Conservation (phyloP, 441 rosid genomes). For the Kokia cookei region DNA sequence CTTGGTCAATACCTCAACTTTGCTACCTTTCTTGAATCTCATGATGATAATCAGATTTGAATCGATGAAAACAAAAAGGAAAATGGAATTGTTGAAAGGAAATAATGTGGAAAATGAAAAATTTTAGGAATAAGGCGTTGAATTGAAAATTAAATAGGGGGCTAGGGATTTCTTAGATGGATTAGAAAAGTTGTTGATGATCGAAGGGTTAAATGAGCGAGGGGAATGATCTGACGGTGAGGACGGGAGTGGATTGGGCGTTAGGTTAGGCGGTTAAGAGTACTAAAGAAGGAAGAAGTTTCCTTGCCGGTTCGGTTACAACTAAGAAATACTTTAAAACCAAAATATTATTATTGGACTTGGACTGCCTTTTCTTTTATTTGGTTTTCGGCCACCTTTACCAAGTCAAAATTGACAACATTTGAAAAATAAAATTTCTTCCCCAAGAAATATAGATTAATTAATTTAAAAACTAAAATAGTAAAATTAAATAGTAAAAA, state of each 20-base stretch:
- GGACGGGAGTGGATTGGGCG: background rate
- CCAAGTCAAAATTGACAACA: background rate
- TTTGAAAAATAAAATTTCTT: background rate
- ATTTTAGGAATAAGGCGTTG: background rate
- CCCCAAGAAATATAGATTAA: background rate
- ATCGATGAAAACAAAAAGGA: background rate
- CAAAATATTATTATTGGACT: background rate
- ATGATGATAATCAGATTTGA: slow-evolving; percentile 11
- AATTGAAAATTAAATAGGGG: background rate
- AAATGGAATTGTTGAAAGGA: background rate
- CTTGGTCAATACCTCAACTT: slow-evolving; percentile 38
- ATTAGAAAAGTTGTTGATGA: background rate
- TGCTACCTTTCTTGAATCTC: slow-evolving; percentile 40
- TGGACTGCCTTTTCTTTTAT: background rate
- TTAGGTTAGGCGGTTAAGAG: background rate
- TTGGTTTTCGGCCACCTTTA: background rate
- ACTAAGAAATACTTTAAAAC: background rate
- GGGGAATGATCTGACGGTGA: background rate
- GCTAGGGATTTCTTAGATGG: background rate
- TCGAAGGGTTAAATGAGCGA: background rate
- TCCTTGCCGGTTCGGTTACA: background rate
- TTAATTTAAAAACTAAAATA: background rate
- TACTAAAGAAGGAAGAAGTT: background rate
- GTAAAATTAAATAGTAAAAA: background rate
- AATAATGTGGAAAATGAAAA: background rate